Conservation (phyloP, 345 rosid genomes). For the Adansonia digitata region DNA sequence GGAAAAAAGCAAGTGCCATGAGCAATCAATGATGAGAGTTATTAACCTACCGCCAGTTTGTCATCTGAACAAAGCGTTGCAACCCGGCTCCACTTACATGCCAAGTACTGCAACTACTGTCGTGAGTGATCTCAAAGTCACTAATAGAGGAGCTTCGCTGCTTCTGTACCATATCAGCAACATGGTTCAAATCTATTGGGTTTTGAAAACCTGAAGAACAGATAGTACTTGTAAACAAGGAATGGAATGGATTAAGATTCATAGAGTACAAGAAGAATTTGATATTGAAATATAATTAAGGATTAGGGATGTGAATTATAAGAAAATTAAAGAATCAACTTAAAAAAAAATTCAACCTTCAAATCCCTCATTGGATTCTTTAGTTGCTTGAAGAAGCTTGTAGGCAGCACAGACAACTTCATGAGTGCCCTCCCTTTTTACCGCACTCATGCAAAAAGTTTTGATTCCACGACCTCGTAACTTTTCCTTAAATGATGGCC, state of each 20-base stretch:
- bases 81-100: slow-evolving; percentile 76
- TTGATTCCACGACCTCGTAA: slow-evolving; percentile 62
- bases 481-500: slow-evolving; percentile 60
- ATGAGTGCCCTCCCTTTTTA: slow-evolving; percentile 68
- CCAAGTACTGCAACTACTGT: slow-evolving; percentile 59
- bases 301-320: background rate
- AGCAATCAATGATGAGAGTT: background rate
- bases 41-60: slow-evolving; percentile 75
- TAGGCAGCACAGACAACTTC: slow-evolving; percentile 66
- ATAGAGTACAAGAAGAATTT: background rate
- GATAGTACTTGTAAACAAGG: slow-evolving; percentile 9
- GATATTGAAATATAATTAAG: slow-evolving; percentile 1
- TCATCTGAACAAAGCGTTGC: slow-evolving; percentile 93
- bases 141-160: slow-evolving; percentile 62
- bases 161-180: slow-evolving; percentile 65
- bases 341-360: slow-evolving; percentile 45
- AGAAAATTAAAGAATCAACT: background rate
- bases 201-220: slow-evolving; percentile 31
- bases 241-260: background rate
- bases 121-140: slow-evolving; percentile 72
- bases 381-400: slow-evolving; percentile 52
- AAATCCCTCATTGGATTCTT: slow-evolving; percentile 40
- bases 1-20: background rate
- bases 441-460: slow-evolving; percentile 84
- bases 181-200: slow-evolving; percentile 56